phyloP scores from a whole-genome alignment of 1,284 basidiomycete genomes.

The Volvariella surrecta region DNA sequence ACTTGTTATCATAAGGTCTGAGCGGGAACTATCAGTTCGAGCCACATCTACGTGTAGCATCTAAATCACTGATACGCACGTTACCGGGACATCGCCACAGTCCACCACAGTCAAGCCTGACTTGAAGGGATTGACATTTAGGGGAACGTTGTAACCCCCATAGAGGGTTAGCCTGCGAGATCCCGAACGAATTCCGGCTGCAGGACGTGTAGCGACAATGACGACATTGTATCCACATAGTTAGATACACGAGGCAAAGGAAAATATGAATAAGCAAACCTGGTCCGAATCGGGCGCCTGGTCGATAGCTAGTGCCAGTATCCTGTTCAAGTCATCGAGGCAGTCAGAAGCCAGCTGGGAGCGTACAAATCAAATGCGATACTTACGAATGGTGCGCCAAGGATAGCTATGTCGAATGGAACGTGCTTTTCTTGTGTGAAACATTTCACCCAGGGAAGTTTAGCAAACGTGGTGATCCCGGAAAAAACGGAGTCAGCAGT shows the following conservation, averaged over 20 bases:
- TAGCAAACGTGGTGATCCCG: constrained; percentile 70
- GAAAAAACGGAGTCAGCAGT: constrained; percentile 66
- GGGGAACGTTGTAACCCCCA: constrained; percentile 69
- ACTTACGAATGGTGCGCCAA: constrained; percentile 71
- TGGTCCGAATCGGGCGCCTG: constrained; percentile 75
- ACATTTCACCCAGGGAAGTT: constrained; percentile 67
- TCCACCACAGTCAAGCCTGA: constrained; percentile 59
- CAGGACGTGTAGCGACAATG: background rate
- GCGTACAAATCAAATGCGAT: too few relatives aligned
- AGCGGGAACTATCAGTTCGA: constrained; percentile 18
- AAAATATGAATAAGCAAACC: constrained; percentile 12
- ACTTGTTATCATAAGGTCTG: constrained; percentile 61
- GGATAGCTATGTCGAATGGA: constrained; percentile 67
- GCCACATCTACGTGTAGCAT: background rate
- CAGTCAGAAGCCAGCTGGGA: constrained; percentile 7
- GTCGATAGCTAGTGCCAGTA: constrained; percentile 67
- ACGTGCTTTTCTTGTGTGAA: constrained; percentile 46
- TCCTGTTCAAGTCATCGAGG: too few relatives aligned
- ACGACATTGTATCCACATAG: background rate
- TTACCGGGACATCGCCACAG: constrained; percentile 62
- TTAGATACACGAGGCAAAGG: constrained; percentile 1
- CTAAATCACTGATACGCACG: constrained; percentile 20
- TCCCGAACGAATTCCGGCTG: constrained; percentile 63
- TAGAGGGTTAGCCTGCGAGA: constrained; percentile 66
- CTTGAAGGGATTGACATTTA: constrained; percentile 59